Percentiles rank a stretch among this genome's conserved stretches.
phyloP scores from a whole-genome alignment of 345 rosid species.

The Aquilaria yunnanensis region DNA sequence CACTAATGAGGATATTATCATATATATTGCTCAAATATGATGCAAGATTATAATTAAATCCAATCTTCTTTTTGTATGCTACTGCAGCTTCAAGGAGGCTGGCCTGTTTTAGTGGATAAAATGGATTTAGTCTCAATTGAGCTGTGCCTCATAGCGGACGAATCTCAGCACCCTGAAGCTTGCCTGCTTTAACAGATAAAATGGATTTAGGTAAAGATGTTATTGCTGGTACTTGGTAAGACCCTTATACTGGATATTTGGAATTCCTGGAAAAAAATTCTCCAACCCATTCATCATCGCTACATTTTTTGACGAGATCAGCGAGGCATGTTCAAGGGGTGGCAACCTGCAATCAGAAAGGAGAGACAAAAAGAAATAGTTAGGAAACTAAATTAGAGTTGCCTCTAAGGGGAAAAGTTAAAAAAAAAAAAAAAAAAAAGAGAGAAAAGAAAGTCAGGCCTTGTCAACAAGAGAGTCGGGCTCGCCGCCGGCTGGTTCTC shows the following conservation, averaged over 20 bases:
- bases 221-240: conserved; percentile 47
- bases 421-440: too few relatives aligned
- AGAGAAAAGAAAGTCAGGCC: too few relatives aligned
- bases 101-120: conserved; percentile 37
- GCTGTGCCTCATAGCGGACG: conserved; percentile 94
- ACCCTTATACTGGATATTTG: conserved; percentile 85
- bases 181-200: conserved; percentile 1
- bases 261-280: conserved; percentile 82
- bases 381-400: too few relatives aligned
- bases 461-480: too few relatives aligned
- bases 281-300: conserved; percentile 75
- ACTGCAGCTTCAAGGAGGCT: conserved; percentile 79
- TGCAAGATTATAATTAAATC: conserved; percentile 66
- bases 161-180: conserved; percentile 55
- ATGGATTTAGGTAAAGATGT: conserved; percentile 53
- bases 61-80: conserved; percentile 92
- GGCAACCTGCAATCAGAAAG: conserved; percentile 36
- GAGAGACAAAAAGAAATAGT: too few relatives aligned
- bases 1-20: too few relatives aligned
- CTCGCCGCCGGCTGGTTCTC: too few relatives aligned
- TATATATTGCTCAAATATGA: not conserved
- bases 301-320: conserved; percentile 46
- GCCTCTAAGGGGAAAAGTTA: too few relatives aligned
- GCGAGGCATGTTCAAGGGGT: conserved; percentile 72
- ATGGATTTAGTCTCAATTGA: conserved; percentile 22